Evolutionary conservation across 2,329 filamentous ascomycete genomes (phyloP), one percentile per base, ranked within the genome.

Genomic region (Calonectria honghensis): DNA sequence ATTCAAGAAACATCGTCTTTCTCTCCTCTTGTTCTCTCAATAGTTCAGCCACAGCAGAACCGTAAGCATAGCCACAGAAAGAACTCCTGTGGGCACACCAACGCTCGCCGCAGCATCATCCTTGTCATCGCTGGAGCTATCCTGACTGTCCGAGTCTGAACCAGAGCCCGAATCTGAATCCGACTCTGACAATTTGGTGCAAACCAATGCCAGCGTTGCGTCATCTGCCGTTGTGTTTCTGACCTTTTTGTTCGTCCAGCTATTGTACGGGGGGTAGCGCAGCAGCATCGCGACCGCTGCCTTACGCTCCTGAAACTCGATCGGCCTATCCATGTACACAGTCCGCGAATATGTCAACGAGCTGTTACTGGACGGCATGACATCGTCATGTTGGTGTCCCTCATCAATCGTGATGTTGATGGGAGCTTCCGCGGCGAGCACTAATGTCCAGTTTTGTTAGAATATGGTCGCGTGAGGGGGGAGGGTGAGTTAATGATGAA

Each of bases 281-380:
- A 68, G 31, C 6, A 68, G 4, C 9, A 68, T 68, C 1, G 65
- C 65, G 2, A 68, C 65, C 9, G 65, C 50, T 10, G 65, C 65
- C 35, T 57, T 68, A 18, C 50, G 65, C 37, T 51, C 31, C 24
- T 68, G 65, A 24, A 41, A 54, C 16, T 52, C 24, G n/a, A 68
- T 14, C 1, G 32, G 4, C 24, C 50, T 59, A 18, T 45, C 16
- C 13, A 27, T 16, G 7, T 57, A 59, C 7, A 50, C 6, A 10
- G 29, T 69, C 24, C 67, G 67, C 7, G 67, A 59, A n/a, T 63
- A 69, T n/a, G 67, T 69, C 14, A 69, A 61, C 20, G 67, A 59
- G 16, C 27, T 69, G 67, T 69, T 69, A 6, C 67, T 37, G 1
- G 67, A 37, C 6, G 67, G 67, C 35, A 69, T 31, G 9, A 69